phyloP scores from a whole-genome alignment of 441 rosid genomes.

The Corymbia citriodora region DNA sequence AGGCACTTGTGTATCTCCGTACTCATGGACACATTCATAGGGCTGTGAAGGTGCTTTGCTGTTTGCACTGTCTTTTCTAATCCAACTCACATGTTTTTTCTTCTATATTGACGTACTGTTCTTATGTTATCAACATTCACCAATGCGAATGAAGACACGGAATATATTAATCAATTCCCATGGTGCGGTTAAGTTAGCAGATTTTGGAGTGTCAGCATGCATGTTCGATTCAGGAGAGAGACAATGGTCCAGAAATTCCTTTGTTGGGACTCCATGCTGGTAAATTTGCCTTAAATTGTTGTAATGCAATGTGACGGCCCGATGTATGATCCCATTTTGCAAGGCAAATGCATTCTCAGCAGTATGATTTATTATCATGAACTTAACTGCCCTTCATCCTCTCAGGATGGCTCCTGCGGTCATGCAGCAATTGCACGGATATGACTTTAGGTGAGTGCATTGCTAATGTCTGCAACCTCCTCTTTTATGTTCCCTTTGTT shows the following conservation, averaged over 20 bases:
- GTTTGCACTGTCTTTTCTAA: background rate
- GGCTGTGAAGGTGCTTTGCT: conserved; percentile 71
- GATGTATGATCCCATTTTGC: background rate
- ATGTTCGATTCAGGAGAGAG: conserved; percentile 97
- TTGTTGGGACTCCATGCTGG: conserved; percentile 99
- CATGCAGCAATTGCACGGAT: conserved; percentile 96
- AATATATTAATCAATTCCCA: conserved; percentile 73
- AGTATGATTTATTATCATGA: background rate
- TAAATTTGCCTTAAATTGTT: conserved; percentile 18
- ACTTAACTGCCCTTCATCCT: conserved; percentile 6
- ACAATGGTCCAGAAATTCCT: conserved; percentile 89
- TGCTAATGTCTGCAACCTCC: background rate
- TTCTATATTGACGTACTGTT: background rate
- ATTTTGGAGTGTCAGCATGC: conserved; percentile 96
- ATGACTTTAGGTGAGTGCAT: conserved; percentile 86
- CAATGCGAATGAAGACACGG: conserved; percentile 54
- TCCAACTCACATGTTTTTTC: background rate
- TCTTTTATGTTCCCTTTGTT: background rate
- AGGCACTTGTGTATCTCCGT: conserved; percentile 97
- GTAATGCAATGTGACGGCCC: background rate
- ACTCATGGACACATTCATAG: conserved; percentile 91
- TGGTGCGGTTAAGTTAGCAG: conserved; percentile 86
- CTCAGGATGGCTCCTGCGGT: conserved; percentile 99
- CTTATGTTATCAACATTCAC: background rate
- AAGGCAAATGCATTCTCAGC: background rate